phyloP scores from a whole-genome alignment of 805 yeast genomes.

The Scheffersomyces lignosus region DNA sequence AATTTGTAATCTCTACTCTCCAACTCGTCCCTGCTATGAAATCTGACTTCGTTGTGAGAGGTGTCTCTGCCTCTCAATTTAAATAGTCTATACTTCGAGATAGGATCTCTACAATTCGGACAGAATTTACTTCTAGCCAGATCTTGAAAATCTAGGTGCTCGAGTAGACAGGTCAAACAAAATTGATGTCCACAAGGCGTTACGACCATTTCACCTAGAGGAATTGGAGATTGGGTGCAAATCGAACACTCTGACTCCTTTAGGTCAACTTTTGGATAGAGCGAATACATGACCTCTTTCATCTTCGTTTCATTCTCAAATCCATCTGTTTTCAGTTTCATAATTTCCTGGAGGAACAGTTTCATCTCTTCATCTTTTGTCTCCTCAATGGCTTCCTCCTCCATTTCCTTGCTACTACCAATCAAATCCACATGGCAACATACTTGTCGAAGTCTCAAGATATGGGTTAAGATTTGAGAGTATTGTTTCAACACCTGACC shows the following conservation, averaged over 20 bases:
- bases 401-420: constrained; percentile 50
- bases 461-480: constrained; percentile 78
- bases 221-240: constrained; percentile 71
- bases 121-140: constrained; percentile 54
- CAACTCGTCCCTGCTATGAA: constrained; percentile 27
- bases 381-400: constrained; percentile 35
- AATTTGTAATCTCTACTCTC: constrained; percentile 23
- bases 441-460: constrained; percentile 78
- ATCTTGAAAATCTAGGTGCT: constrained; percentile 69
- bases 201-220: constrained; percentile 52
- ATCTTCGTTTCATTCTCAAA: constrained; percentile 21
- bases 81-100: constrained; percentile 52
- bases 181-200: constrained; percentile 81
- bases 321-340: constrained; percentile 8
- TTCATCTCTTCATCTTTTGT: constrained; percentile 3
- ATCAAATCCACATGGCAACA: constrained; percentile 83
- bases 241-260: constrained; percentile 75
- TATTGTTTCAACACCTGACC: constrained; percentile 75
- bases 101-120: constrained; percentile 69
- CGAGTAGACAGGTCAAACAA: constrained; percentile 70
- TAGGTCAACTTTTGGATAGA: constrained; percentile 31
- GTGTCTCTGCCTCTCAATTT: constrained; percentile 34
- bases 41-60: constrained; percentile 24
- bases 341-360: constrained; percentile 1
- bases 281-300: constrained; percentile 22